Percentiles rank a stretch among this genome's conserved stretches.
Evolutionary conservation across 129 eudicot species (phyloP).

Genomic region (sunflower (Helianthus annuus)): HanXRQr2.0-SUNRISE NC_035442.2:78012669-78013168

Average conservation of each 20-base stretch:
- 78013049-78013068: conserved; percentile 91
- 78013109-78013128: conserved; percentile 66
- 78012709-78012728: conserved; percentile 75
- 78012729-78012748: conserved; percentile 81
- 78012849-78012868: neutral
- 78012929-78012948: neutral
- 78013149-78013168: neutral
- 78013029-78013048: conserved; percentile 94
- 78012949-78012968: conserved; percentile 4
- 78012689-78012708: conserved; percentile 82
- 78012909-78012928: neutral
- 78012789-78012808: neutral
- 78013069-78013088: conserved; percentile 96
- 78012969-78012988: conserved; percentile 91
- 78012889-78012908: neutral
- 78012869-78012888: neutral
- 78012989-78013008: conserved; percentile 77
- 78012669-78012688: neutral
- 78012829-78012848: neutral
- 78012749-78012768: conserved; percentile 96
- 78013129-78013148: neutral
- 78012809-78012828: neutral
- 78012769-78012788: conserved; percentile 16
- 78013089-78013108: conserved; percentile 95
- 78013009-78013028: conserved; percentile 94